These are phyloP conservation scores for Bothriochloa decipiens DNA, from an alignment of 176 grass and related monocot genomes.

Conservation along the genomic window DNA sequence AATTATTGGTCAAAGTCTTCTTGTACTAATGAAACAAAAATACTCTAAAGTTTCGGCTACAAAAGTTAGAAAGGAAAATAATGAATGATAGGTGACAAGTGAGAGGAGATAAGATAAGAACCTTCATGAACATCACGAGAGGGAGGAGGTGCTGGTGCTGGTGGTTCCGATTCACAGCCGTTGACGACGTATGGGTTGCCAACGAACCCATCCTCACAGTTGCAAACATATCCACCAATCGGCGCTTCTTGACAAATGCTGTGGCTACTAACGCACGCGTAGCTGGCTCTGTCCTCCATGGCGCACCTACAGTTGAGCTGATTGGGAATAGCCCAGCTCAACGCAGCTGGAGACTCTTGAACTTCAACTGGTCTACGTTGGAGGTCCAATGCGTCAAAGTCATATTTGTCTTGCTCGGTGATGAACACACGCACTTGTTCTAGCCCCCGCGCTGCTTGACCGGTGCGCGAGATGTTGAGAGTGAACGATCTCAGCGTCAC, in stretches of 20 bases:
- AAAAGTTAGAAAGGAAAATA: no score
- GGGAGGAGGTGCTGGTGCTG: no score
- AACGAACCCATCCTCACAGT: not conserved
- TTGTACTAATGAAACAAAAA: no score
- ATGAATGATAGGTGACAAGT: no score
- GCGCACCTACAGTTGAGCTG: not conserved
- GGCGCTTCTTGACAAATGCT: not conserved
- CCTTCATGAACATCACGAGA: no score
- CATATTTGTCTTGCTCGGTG: no score
- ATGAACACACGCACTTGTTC: not conserved
- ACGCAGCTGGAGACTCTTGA: no score
- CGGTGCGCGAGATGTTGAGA: not conserved
- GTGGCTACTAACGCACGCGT: not conserved
- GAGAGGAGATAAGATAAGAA: no score
- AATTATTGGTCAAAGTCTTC: no score
- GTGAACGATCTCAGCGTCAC: not conserved
- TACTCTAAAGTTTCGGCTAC: no score
- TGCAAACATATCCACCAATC: not conserved
- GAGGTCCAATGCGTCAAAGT: no score
- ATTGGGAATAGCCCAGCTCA: not conserved
- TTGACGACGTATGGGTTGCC: not conserved
- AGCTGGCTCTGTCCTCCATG: not conserved
- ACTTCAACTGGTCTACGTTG: no score
- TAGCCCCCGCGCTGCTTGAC: not conserved
- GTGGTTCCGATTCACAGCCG: not conserved